These are phyloP conservation scores for Phytophthora cactorum DNA, from an alignment of 352 stramenopile species.

Conservation along the genomic window DNA sequence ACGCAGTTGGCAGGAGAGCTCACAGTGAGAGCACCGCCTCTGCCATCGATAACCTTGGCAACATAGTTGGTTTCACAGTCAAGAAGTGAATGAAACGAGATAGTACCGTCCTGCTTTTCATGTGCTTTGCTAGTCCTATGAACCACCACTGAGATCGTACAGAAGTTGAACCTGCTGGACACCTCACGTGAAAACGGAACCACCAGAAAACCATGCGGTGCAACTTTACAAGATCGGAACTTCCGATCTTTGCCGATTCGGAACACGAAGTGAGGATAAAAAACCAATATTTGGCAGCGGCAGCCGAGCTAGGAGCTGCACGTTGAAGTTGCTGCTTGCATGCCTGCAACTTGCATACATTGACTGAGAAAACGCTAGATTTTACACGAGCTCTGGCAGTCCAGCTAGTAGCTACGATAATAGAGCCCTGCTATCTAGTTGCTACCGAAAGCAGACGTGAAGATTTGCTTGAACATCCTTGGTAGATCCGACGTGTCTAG, in stretches of 20 bases:
- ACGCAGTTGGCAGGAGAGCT: slow-evolving; percentile 9
- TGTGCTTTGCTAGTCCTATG: neutral
- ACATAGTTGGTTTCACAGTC: neutral
- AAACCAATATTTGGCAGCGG: slow-evolving; percentile 1
- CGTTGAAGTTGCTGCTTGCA: slow-evolving; percentile 9
- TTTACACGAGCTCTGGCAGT: neutral
- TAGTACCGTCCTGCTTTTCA: neutral
- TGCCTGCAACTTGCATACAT: neutral
- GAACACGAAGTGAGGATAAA: neutral
- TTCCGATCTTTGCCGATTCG: neutral
- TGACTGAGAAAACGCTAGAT: neutral
- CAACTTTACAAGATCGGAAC: slow-evolving; percentile 8
- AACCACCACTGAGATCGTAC: neutral
- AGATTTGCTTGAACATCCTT: slow-evolving; percentile 87
- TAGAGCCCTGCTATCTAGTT: slow-evolving; percentile 3
- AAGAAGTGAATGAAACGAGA: neutral
- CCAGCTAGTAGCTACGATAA: too few species aligned
- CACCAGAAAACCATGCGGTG: slow-evolving; percentile 14
- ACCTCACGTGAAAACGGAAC: neutral
- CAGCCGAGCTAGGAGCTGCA: neutral
- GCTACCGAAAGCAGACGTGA: slow-evolving; percentile 59
- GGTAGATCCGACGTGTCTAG: slow-evolving; percentile 82
- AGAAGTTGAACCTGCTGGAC: neutral
- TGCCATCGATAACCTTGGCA: slow-evolving; percentile 12
- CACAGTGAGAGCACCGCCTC: slow-evolving; percentile 10